Conservation (phyloP, 2,329 filamentous ascomycete genomes). For the Aplosporella prunicola region DNA sequence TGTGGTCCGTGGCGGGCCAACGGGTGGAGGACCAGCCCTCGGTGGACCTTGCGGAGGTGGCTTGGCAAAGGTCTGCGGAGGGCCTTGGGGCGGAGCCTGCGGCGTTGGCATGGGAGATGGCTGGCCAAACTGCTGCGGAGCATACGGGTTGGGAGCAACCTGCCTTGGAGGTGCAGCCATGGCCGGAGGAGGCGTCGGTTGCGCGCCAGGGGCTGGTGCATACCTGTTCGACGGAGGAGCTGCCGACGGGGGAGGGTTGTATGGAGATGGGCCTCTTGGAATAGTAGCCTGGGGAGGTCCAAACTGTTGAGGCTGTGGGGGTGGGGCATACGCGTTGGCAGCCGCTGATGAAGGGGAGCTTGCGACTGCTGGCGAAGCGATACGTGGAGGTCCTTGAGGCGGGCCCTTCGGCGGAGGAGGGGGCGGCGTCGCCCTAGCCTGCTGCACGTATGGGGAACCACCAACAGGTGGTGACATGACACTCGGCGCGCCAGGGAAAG, state of each 20-base stretch:
- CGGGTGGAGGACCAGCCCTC: slow-evolving; percentile 26
- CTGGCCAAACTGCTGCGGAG: slow-evolving; percentile 16
- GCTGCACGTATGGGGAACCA: slow-evolving; percentile 48
- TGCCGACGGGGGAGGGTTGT: slow-evolving; percentile 71
- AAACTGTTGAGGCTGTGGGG: slow-evolving; percentile 33
- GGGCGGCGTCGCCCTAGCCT: slow-evolving; percentile 57
- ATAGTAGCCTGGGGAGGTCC: slow-evolving; percentile 49
- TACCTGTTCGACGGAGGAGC: slow-evolving; percentile 63
- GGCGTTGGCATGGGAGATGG: slow-evolving; percentile 25
- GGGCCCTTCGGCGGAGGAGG: slow-evolving; percentile 76
- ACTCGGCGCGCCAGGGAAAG: slow-evolving; percentile 57
- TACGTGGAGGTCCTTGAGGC: slow-evolving; percentile 46
- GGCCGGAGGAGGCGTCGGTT: slow-evolving; percentile 36
- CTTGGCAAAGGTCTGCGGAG: slow-evolving; percentile 29
- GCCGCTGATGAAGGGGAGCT: slow-evolving; percentile 49
- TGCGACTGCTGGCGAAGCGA: slow-evolving; percentile 59
- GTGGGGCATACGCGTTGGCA: slow-evolving; percentile 56
- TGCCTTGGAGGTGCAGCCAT: slow-evolving; percentile 33
- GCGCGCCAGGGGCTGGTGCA: slow-evolving; percentile 52
- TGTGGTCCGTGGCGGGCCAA: too few species aligned
- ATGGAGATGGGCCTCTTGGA: slow-evolving; percentile 71
- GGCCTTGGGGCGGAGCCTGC: slow-evolving; percentile 27
- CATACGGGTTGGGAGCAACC: slow-evolving; percentile 38
- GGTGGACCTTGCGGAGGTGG: slow-evolving; percentile 37
- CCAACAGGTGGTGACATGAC: slow-evolving; percentile 44